Evolutionary conservation across 2,329 filamentous ascomycete genomes (phyloP).

Genomic region (Akanthomyces muscarius): DNA sequence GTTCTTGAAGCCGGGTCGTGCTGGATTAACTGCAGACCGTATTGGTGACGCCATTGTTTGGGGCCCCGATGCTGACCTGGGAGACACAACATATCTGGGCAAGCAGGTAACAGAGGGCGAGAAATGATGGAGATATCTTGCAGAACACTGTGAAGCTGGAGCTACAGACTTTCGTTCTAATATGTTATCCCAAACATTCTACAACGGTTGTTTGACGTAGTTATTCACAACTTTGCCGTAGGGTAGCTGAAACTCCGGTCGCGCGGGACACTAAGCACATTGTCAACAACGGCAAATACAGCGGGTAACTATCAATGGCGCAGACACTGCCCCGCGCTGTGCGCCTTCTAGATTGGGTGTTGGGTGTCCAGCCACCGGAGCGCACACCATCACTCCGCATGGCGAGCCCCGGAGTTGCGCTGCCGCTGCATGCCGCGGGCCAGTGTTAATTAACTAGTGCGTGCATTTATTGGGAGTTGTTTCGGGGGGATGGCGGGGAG

Average conservation of each 20-base stretch:
- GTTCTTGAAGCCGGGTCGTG: conserved; percentile 44
- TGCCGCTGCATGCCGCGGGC: neutral
- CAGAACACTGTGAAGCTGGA: too few species aligned
- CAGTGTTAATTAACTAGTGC: neutral
- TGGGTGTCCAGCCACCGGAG: neutral
- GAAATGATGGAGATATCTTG: neutral
- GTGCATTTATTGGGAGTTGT: neutral
- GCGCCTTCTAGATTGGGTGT: neutral
- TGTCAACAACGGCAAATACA: neutral
- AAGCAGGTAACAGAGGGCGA: neutral
- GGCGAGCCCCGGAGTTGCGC: neutral
- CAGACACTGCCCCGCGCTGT: neutral
- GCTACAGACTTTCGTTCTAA: neutral
- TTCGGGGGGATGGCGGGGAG: neutral
- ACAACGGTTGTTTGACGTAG: too few species aligned
- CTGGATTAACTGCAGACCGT: conserved; percentile 41
- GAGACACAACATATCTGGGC: neutral
- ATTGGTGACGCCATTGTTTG: conserved; percentile 29
- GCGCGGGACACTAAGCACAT: too few species aligned
- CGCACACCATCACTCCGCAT: neutral
- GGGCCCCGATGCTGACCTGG: neutral
- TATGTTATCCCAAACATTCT: neutral
- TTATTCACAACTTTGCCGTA: too few species aligned
- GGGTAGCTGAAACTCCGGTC: too few species aligned
- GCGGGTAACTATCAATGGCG: too few species aligned